Base-by-base conservation (phyloP, 345 rosid species). In the Dovyalis caffra region DNA sequence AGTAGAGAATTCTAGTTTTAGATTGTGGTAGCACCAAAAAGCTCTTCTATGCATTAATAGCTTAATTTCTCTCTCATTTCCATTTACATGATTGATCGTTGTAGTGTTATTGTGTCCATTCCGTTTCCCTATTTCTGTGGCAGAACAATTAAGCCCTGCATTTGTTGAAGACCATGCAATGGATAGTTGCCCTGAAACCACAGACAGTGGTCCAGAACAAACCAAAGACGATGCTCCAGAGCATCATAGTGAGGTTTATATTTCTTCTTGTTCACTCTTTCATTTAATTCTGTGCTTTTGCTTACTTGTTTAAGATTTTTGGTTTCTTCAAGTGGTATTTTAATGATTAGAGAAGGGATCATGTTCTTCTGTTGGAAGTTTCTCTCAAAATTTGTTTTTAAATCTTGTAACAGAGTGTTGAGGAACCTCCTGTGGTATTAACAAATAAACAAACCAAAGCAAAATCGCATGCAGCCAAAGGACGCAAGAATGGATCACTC, bases 101-200 rank as follows among this genome's bases (percentile, higher is more conserved):
- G 64, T 61, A 38, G 28, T 37, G 14, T 28, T 29, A 61, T 70
- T 56, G 12, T 25, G 63, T 58, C 8, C 26, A 28, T 78, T 72
- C 63, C 57, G 31, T 33, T 34, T 25, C 7, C 21, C 43, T 29
- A 31, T 68, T 66, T 77, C 70, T 68, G 67, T 64, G 64, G 72
- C 86, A 88, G 97, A 78, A 76, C 77, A 72, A 74, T 71, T 73
- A 77, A 69, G 69, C 40, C 76, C 38, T 72, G 78, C 86, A 64
- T 51, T 78, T 33, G 71, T 70, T 61, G 81, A 78, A 71, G 85
- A 83, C 74, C 76, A 57, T 76, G 68, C 80, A 60, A 43, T 58
- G 77, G 79, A 76, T 76, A 81, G 76, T 60, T 47, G 78, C 72
- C 37, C 72, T 1, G 68, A 79, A 79, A 73, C 77, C 71, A 74